These are phyloP conservation scores for Kodamaea plutei DNA, from an alignment of 1,139 yeast genomes.

Conservation along the genomic window DNA sequence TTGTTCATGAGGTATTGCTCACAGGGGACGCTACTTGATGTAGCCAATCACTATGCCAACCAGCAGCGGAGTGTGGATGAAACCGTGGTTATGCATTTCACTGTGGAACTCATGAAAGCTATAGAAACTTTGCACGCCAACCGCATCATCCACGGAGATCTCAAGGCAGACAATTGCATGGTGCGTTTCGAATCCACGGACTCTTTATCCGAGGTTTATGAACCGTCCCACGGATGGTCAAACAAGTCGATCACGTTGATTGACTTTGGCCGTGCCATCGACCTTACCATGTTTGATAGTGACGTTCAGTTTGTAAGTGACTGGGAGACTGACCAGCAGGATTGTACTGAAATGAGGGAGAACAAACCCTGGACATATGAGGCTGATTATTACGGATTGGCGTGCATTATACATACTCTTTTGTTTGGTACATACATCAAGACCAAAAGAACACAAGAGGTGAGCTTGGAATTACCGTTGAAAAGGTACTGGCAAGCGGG, in stretches of 20 bases:
- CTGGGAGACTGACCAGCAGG: slow-evolving; percentile 69
- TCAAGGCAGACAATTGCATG: slow-evolving; percentile 88
- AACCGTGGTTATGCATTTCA: slow-evolving; percentile 55
- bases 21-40: slow-evolving; percentile 75
- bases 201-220: slow-evolving; percentile 23
- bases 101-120: slow-evolving; percentile 58
- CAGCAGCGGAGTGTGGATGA: slow-evolving; percentile 50
- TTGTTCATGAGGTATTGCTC: slow-evolving; percentile 62
- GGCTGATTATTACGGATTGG: slow-evolving; percentile 83
- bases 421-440: slow-evolving; percentile 65
- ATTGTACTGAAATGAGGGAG: slow-evolving; percentile 69
- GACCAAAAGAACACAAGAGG: slow-evolving; percentile 26
- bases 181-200: slow-evolving; percentile 41
- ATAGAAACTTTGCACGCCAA: slow-evolving; percentile 60
- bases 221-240: slow-evolving; percentile 42
- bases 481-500: slow-evolving; percentile 78
- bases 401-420: slow-evolving; percentile 68
- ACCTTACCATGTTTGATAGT: slow-evolving; percentile 49
- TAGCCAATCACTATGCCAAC: slow-evolving; percentile 50
- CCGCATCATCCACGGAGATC: slow-evolving; percentile 78
- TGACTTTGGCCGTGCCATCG: slow-evolving; percentile 84
- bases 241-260: slow-evolving; percentile 60
- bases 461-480: slow-evolving; percentile 41
- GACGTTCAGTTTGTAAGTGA: slow-evolving; percentile 54
- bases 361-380: slow-evolving; percentile 71